Evolutionary conservation across 768 basidiomycete species (phyloP).

Genomic region (Sporobolomyces pararoseus): DNA sequence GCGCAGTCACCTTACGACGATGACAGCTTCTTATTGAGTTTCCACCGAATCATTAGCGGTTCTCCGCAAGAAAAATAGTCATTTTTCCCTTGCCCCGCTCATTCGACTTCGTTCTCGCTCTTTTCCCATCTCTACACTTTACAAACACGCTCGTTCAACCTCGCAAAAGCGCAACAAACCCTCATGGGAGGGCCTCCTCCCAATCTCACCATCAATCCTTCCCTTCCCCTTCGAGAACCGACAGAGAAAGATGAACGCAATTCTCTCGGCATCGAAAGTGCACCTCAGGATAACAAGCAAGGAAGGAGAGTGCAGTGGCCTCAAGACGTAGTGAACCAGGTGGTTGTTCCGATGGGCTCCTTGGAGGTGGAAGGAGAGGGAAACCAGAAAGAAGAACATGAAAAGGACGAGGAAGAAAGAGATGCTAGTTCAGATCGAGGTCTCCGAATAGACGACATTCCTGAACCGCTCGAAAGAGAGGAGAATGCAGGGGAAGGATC

Average conservation of each 20-base stretch:
- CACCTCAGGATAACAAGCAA: not conserved
- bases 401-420: not conserved
- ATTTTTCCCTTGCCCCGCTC: too few species aligned
- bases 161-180: too few species aligned
- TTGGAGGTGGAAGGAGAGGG: not conserved
- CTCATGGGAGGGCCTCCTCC: slow-evolving; percentile 1
- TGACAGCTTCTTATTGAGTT: too few species aligned
- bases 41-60: too few species aligned
- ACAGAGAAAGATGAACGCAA: not conserved
- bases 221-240: not conserved
- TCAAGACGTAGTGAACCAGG: too few species aligned
- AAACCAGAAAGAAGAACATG: not conserved
- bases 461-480: not conserved
- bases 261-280: not conserved
- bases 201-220: not conserved
- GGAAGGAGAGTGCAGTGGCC: not conserved
- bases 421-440: slow-evolving; percentile 1
- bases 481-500: slow-evolving; percentile 15
- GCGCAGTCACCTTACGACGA: too few species aligned
- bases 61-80: too few species aligned
- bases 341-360: too few species aligned
- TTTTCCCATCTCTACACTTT: too few species aligned
- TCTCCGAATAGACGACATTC: slow-evolving; percentile 30
- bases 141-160: too few species aligned
- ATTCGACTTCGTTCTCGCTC: too few species aligned